Conservation (phyloP, 495 filamentous ascomycete genomes). For the Thozetella sp. region DNA sequence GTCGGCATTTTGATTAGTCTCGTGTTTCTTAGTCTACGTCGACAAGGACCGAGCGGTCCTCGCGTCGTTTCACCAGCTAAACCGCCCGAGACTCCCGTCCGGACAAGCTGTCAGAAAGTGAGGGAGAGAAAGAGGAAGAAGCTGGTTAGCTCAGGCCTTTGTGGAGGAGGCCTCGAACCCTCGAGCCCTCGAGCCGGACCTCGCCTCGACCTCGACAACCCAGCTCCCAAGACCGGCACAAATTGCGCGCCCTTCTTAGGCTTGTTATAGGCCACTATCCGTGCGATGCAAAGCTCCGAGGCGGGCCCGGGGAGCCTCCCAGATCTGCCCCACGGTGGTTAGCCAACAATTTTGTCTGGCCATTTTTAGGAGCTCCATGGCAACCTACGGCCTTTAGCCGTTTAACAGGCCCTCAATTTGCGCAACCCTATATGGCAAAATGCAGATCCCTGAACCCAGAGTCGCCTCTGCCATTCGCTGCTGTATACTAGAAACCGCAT, state of each 20-base stretch:
- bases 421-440: conserved; percentile 26
- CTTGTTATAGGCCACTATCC: not conserved
- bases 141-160: not conserved
- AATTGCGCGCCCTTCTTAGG: not conserved
- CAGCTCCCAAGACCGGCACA: not conserved
- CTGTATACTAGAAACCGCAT: conserved; percentile 2
- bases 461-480: conserved; percentile 7
- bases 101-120: not conserved
- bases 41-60: not conserved
- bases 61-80: not conserved
- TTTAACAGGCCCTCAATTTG: conserved; percentile 20
- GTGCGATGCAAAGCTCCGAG: not conserved
- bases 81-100: not conserved
- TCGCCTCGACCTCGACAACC: not conserved
- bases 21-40: too few relatives aligned
- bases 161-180: not conserved
- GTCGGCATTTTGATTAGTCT: not conserved
- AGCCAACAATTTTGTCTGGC: not conserved
- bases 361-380: conserved; percentile 20
- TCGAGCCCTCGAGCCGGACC: not conserved
- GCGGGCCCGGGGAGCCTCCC: not conserved
- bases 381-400: conserved; percentile 18
- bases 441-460: conserved; percentile 20
- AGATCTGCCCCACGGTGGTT: not conserved
- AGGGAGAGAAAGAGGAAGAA: too few relatives aligned